A percentile compares a stretch with the other conserved stretches of the same genome.
Evolutionary conservation across 768 basidiomycete genomes (phyloP).

Genomic region (Leucosporidium scottii): DNA sequence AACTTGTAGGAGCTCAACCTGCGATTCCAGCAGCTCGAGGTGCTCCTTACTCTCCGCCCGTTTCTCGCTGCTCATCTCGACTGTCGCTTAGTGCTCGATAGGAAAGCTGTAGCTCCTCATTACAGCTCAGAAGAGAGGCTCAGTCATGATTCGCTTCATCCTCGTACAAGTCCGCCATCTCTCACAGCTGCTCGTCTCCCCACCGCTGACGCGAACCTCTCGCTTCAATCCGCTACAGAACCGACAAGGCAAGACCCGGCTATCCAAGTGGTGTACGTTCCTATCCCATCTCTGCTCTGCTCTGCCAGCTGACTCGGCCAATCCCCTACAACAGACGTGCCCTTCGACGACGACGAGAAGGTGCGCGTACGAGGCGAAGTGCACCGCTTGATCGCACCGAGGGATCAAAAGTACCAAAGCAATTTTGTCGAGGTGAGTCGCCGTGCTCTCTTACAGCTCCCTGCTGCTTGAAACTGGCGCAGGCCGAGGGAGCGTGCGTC

Average conservation of each 20-base stretch:
- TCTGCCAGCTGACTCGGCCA: slow-evolving; percentile 54
- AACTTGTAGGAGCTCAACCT: too few species aligned
- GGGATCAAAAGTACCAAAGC: slow-evolving; percentile 98
- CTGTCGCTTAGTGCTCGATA: too few species aligned
- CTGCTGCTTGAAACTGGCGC: not conserved
- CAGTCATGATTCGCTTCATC: slow-evolving; percentile 87
- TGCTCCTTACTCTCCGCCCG: too few species aligned
- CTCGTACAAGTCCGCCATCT: slow-evolving; percentile 71
- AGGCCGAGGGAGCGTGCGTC: not conserved
- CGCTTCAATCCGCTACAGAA: slow-evolving; percentile 53
- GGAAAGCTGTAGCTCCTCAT: too few species aligned
- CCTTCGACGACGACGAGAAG: slow-evolving; percentile 99
- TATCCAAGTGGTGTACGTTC: slow-evolving; percentile 70
- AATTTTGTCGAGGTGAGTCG: slow-evolving; percentile 90
- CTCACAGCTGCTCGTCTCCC: not conserved
- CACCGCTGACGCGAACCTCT: not conserved
- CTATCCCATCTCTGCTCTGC: not conserved
- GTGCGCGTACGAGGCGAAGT: slow-evolving; percentile 90
- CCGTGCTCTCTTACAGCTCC: not conserved
- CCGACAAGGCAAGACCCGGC: slow-evolving; percentile 91
- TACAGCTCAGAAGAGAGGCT: too few species aligned
- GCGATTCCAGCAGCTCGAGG: too few species aligned
- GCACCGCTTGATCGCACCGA: slow-evolving; percentile 85
- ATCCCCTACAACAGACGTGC: slow-evolving; percentile 86
- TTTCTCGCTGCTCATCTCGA: too few species aligned